Base-by-base conservation (phyloP, 2,329 filamentous ascomycete genomes). In the Epichloe baconii region DNA sequence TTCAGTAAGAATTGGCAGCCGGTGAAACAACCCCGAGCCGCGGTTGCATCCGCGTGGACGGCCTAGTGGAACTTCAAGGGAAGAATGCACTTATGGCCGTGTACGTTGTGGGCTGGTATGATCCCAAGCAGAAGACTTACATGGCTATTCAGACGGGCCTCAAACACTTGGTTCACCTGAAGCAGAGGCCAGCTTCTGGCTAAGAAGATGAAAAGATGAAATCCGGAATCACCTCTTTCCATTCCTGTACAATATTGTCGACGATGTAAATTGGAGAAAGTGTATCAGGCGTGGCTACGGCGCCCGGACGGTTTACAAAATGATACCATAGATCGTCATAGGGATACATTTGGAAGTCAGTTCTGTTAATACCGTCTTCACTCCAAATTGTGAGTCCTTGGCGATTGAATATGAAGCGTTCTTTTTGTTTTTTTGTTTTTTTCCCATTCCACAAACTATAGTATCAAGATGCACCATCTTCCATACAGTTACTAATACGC, bases 21-120 rank as follows among this genome's bases (percentile, higher is more conserved):
- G 1, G 63, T 70, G 6, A 64, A 62, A 44, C 63, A 65, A 7
- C 64, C 68, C 75, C 76, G 0, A 73, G 71, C 5, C 67, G 73
- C 11, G 79, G 79, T 4, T 73, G 71, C 48, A 66, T 82, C 45
- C 61, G 66, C 2, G 68, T 82, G 1, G 73, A 73, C 15, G 79
- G 79, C 0, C 61, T 80, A 11, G 71, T 83, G 2, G 75, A 80
- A 54, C 52, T 82, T 2, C 66, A 72, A 41, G 69, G 75, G 2
- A 61, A 71, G 2, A 69, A 64, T 21, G 71, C 71, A 1, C 67
- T 67, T 47, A 60, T 81, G 50, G 69, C 72, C 2, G 65, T 81
- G 12, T 74, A 79, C 53, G 76, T 78, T 2, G 53, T 64, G 11
- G 74, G 70, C 2, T 78, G 72, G 62, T 83, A 77, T 63, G 71